A percentile compares a stretch with the other conserved stretches of the same genome.
Evolutionary conservation across 78 protist species (phyloP).

Genomic region (Polysphondylium violaceum): DNA sequence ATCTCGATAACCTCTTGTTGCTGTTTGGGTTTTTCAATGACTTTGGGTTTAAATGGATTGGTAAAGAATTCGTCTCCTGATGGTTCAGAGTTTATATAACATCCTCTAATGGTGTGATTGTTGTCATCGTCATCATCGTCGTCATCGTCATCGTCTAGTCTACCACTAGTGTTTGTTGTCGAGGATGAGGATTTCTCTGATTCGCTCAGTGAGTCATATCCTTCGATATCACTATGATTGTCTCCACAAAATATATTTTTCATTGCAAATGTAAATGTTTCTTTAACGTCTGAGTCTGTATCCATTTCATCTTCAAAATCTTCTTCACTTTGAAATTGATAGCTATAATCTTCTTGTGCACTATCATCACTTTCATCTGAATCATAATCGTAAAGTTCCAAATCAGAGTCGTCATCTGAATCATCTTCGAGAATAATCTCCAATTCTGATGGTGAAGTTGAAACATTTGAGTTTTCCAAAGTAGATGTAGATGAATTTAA

Average conservation of each 20-base stretch:
- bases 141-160: neutral
- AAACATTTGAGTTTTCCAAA: neutral
- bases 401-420: neutral
- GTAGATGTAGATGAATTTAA: neutral
- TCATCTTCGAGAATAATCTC: neutral
- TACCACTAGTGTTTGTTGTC: neutral
- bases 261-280: neutral
- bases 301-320: slow-evolving; percentile 1
- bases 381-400: neutral
- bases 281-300: neutral
- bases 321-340: neutral
- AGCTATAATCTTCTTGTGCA: neutral
- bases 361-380: neutral
- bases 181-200: slow-evolving; percentile 1
- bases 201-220: neutral
- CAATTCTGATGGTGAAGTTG: neutral
- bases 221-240: slow-evolving; percentile 5
- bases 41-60: slow-evolving; percentile 49
- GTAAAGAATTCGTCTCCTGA: slow-evolving; percentile 63
- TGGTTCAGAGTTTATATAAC: slow-evolving; percentile 67
- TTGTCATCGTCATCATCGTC: neutral
- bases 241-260: neutral
- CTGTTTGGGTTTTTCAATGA: neutral
- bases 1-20: slow-evolving; percentile 12
- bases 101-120: too few relatives aligned